Evolutionary conservation across 2,329 filamentous ascomycete genomes (phyloP).

Genomic region (Cladorrhinum sp.): DNA sequence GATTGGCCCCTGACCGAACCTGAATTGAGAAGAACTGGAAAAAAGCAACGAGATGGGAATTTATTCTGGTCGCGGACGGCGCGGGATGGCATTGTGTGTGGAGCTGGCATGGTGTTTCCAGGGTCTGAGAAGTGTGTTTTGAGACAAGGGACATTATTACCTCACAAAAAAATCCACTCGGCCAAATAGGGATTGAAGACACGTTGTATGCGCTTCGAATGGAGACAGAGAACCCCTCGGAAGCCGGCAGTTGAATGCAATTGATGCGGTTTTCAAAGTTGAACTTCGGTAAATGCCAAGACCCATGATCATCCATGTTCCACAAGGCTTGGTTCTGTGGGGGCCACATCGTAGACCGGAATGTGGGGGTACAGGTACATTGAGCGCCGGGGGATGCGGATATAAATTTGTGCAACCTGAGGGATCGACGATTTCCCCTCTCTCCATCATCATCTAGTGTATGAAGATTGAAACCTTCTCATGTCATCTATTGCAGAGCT

Average conservation of each 20-base stretch:
- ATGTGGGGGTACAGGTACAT: constrained; percentile 5
- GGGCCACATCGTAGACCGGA: neutral
- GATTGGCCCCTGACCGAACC: neutral
- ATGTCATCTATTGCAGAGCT: neutral
- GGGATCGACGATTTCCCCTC: neutral
- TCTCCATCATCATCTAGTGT: too few relatives aligned
- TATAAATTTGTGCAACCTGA: neutral
- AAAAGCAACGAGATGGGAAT: neutral
- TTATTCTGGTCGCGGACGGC: neutral
- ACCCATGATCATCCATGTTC: neutral
- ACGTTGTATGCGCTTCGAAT: neutral
- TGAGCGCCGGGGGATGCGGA: neutral
- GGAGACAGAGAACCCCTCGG: neutral
- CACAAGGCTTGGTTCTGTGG: neutral
- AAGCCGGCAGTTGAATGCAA: neutral
- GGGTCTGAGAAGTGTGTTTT: neutral
- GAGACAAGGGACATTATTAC: neutral
- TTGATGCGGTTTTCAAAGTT: neutral
- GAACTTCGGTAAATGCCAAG: constrained; percentile 4
- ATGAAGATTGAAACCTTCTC: neutral
- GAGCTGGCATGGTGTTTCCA: neutral
- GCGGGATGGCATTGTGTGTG: neutral
- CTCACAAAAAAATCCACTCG: neutral
- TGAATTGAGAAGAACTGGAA: neutral
- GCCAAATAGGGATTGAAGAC: neutral